phyloP scores from a whole-genome alignment of 176 grass and related monocot species.

The Aegilops sharonensis region DNA sequence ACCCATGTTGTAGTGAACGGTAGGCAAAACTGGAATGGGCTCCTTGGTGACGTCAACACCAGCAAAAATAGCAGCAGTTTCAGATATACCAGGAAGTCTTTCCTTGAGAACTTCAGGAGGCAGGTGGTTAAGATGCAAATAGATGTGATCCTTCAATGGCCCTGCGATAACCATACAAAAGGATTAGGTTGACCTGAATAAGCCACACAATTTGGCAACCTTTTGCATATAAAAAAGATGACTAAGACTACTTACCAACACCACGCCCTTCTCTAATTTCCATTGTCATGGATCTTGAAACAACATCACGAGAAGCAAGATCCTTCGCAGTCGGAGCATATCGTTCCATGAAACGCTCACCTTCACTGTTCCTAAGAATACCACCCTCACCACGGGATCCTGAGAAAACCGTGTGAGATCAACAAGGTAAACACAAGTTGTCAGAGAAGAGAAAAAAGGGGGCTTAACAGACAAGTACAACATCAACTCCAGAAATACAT shows the following conservation, averaged over 20 bases:
- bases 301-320: constrained; percentile 81
- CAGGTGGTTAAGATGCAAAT: constrained; percentile 79
- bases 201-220: background rate
- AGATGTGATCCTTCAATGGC: constrained; percentile 90
- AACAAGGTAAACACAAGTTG: background rate
- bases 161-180: constrained; percentile 47
- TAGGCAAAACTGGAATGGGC: constrained; percentile 96
- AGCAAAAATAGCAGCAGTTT: constrained; percentile 97
- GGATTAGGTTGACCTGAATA: background rate
- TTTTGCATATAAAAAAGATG: background rate
- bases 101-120: constrained; percentile 88
- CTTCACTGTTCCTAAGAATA: constrained; percentile 86
- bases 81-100: constrained; percentile 96
- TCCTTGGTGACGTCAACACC: constrained; percentile 97
- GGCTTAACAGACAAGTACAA: background rate
- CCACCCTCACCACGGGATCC: constrained; percentile 87
- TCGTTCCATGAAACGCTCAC: constrained; percentile 84
- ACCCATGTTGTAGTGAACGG: constrained; percentile 99
- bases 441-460: background rate
- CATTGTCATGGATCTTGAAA: constrained; percentile 87
- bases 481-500: background rate
- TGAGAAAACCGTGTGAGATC: constrained; percentile 25
- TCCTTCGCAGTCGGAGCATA: constrained; percentile 76
- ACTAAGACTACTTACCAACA: constrained; percentile 41
- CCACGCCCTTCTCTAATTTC: constrained; percentile 80